Evolutionary conservation across 805 yeast species (phyloP).

Genomic region (Kuraishia cidri): DNA sequence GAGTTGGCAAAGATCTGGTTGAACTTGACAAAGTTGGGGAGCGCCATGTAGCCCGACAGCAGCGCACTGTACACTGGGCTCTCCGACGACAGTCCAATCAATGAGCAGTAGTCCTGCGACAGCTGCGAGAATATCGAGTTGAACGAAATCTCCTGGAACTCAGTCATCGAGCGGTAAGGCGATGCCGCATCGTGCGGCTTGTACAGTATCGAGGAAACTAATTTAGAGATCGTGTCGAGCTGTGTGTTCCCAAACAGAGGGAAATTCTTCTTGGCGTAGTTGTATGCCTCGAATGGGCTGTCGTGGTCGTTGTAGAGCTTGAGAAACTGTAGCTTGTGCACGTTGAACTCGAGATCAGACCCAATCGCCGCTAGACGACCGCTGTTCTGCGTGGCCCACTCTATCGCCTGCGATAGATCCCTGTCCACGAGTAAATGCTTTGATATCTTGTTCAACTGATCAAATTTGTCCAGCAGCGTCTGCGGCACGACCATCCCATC

Average conservation of each 20-base stretch:
- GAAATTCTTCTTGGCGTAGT: conserved; percentile 33
- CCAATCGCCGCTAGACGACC: conserved; percentile 20
- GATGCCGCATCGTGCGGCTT: neutral
- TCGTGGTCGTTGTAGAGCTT: conserved; percentile 15
- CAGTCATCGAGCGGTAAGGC: conserved; percentile 1
- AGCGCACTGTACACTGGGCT: conserved; percentile 43
- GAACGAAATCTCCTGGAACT: conserved; percentile 6
- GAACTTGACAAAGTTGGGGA: conserved; percentile 44
- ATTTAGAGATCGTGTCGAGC: conserved; percentile 31
- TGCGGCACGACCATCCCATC: conserved; percentile 15
- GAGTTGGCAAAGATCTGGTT: conserved; percentile 25
- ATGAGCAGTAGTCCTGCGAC: conserved; percentile 38
- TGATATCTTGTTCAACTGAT: conserved; percentile 31
- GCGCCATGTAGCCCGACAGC: conserved; percentile 42
- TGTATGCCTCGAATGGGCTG: conserved; percentile 21
- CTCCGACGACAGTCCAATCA: conserved; percentile 38
- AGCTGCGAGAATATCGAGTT: conserved; percentile 15
- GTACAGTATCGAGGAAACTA: conserved; percentile 28
- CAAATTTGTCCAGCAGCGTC: conserved; percentile 24
- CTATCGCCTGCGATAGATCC: conserved; percentile 34
- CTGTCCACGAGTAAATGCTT: conserved; percentile 21
- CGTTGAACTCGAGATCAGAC: conserved; percentile 32
- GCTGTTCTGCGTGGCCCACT: conserved; percentile 30
- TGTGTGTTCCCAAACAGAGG: conserved; percentile 28
- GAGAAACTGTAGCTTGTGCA: conserved; percentile 33